Conservation (phyloP, 768 basidiomycete genomes). For the Boletus rex-veris region DNA sequence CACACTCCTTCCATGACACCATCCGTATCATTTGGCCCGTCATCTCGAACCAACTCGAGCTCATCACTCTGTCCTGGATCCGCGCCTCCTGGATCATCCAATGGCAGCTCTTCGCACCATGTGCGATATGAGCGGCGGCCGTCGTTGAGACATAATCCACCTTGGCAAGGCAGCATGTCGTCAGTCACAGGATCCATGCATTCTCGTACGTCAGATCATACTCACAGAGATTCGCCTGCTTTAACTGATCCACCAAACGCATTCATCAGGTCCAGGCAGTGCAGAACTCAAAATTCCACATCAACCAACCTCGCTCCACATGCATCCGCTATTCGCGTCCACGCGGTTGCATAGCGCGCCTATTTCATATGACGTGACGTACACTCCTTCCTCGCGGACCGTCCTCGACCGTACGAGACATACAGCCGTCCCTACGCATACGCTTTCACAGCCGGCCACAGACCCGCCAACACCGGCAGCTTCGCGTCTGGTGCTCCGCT, state of each 20-base stretch:
- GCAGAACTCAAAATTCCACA: slow-evolving; percentile 22
- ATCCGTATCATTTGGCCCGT: slow-evolving; percentile 35
- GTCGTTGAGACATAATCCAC: slow-evolving; percentile 43
- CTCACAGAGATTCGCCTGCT: background rate
- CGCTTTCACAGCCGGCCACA: slow-evolving; percentile 60
- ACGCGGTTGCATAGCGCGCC: slow-evolving; percentile 56
- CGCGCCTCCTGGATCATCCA: slow-evolving; percentile 36
- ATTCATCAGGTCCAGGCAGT: slow-evolving; percentile 18
- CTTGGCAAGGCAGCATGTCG: slow-evolving; percentile 44
- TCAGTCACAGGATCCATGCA: slow-evolving; percentile 36
- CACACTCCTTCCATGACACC: slow-evolving; percentile 31
- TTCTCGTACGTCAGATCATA: slow-evolving; percentile 37
- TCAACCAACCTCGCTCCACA: slow-evolving; percentile 41
- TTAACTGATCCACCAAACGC: slow-evolving; percentile 4
- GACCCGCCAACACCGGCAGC: slow-evolving; percentile 51
- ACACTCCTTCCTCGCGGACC: slow-evolving; percentile 54
- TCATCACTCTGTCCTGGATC: slow-evolving; percentile 45
- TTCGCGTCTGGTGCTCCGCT: slow-evolving; percentile 48
- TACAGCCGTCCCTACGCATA: slow-evolving; percentile 50
- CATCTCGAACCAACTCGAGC: slow-evolving; percentile 51
- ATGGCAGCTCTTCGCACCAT: slow-evolving; percentile 40
- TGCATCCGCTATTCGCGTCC: slow-evolving; percentile 63
- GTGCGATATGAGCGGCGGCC: slow-evolving; percentile 42
- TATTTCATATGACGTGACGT: slow-evolving; percentile 57
- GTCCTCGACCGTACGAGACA: slow-evolving; percentile 55